Evolutionary conservation across 1,284 basidiomycete genomes (phyloP), one percentile per base, ranked within the genome.

Genomic region (Pisolithus thermaeus): DNA sequence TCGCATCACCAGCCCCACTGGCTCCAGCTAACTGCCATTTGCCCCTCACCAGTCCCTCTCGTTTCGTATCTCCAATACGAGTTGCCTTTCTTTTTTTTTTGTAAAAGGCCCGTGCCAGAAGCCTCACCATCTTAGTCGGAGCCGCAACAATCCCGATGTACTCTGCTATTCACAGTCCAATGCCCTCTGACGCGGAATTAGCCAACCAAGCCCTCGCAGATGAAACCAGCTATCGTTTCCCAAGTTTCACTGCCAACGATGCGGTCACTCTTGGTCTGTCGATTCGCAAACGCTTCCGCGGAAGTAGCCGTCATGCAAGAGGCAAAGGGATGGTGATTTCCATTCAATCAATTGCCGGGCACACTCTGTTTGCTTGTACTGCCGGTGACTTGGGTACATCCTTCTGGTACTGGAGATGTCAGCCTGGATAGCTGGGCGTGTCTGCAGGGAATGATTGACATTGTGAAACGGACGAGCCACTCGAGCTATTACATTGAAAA

Each of bases 401-500:
- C 67, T 8, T 77, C 75, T 43, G 83, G 84, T 16, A 73, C 83
- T 35, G 83, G 83, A 12, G 89, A 90, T 67, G 84, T 90, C 54
- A 86, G 83, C 59, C 63, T 89, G 58, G 87, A 91, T 59, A 86
- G 84, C 58, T 91, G 88, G 88, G 70, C 79, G 30, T 81, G 77
- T 61, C 61, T 90, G 44, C 86, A 90, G 65, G 83, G 83, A 41
- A 90, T 90, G 83, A 76, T 90, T 54, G 79, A 78, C 36, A 83
- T 89, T 22, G 87, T 89, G 47, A 79, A 77, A 58, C 74, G 84
- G 52, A 90, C 87, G n/a, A 87, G 88, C 2, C 88, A 90, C 65
- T 87, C 84, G 7, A 88, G 83, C 56, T 90, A 77, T 63, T 90
- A 91, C 64, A 83, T 90, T 14, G 87, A 90, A 61, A 89, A 88